A percentile compares a stretch with the other conserved stretches of the same genome.
Conservation (phyloP, 2,329 filamentous ascomycete species). For the Colletotrichum musicola region DNA sequence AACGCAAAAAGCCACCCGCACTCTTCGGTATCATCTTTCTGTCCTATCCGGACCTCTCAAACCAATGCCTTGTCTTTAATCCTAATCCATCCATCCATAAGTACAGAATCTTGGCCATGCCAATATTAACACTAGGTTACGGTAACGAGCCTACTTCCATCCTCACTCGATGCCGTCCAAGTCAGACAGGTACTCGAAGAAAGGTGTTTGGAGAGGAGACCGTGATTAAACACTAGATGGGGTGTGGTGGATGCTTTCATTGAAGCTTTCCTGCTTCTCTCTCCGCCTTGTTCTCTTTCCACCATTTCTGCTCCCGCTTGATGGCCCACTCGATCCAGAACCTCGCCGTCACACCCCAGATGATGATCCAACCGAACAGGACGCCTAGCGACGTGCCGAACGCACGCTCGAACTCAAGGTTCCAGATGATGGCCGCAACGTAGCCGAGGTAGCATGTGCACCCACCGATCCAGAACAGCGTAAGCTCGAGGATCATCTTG, state of each 20-base stretch:
- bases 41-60: not conserved
- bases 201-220: not conserved
- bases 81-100: slow-evolving; percentile 24
- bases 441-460: slow-evolving; percentile 33
- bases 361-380: slow-evolving; percentile 35
- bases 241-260: slow-evolving; percentile 3
- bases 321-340: slow-evolving; percentile 34
- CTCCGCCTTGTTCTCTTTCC: slow-evolving; percentile 35
- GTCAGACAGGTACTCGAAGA: not conserved
- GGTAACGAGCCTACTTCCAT: slow-evolving; percentile 1
- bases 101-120: slow-evolving; percentile 24
- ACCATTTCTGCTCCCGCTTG: slow-evolving; percentile 36
- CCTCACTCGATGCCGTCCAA: not conserved
- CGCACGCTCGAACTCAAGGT: slow-evolving; percentile 34
- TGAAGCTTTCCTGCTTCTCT: slow-evolving; percentile 35
- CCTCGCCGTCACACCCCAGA: slow-evolving; percentile 31
- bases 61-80: slow-evolving; percentile 13
- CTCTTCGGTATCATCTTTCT: slow-evolving; percentile 26
- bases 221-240: slow-evolving; percentile 36
- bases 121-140: slow-evolving; percentile 36
- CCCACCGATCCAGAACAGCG: slow-evolving; percentile 36
- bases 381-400: slow-evolving; percentile 32
- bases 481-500: slow-evolving; percentile 37
- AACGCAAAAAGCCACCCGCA: slow-evolving; percentile 10
- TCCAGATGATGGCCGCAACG: slow-evolving; percentile 35